Evolutionary conservation across 306 rosid genomes (phyloP).

Genomic region (Arachis hypogaea): DNA sequence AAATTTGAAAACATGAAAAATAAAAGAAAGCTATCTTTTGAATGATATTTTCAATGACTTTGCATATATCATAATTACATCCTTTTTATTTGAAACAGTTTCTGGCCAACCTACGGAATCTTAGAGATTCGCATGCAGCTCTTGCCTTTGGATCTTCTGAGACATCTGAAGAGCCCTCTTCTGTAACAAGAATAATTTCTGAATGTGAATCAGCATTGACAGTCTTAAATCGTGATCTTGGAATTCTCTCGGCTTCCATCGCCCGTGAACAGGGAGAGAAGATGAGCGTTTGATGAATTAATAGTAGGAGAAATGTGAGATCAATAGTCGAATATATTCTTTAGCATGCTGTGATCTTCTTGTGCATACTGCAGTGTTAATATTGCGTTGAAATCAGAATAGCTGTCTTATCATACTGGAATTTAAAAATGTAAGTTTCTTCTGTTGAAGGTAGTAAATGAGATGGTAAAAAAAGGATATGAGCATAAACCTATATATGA

Average conservation of each 20-base stretch:
- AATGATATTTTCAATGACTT: constrained; percentile 14
- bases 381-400: constrained; percentile 18
- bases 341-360: constrained; percentile 13
- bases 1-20: constrained; percentile 8
- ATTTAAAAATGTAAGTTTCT: not conserved
- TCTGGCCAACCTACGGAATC: constrained; percentile 83
- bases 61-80: not conserved
- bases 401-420: not conserved
- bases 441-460: not conserved
- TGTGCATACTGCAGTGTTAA: constrained; percentile 37
- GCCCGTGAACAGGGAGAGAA: constrained; percentile 77
- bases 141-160: constrained; percentile 88
- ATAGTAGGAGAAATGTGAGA: constrained; percentile 13
- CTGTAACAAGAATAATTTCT: constrained; percentile 81
- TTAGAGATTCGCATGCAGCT: constrained; percentile 90
- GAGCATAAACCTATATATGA: too few relatives aligned
- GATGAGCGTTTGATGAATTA: constrained; percentile 48
- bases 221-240: constrained; percentile 86
- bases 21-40: constrained; percentile 14
- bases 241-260: constrained; percentile 94
- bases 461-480: too few relatives aligned
- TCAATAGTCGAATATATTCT: constrained; percentile 21
- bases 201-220: constrained; percentile 91
- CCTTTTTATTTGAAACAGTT: constrained; percentile 57
- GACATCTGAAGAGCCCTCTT: constrained; percentile 85